Evolutionary conservation across 768 basidiomycete species (phyloP).

Genomic region (Phanerodontia chrysosporium): DNA sequence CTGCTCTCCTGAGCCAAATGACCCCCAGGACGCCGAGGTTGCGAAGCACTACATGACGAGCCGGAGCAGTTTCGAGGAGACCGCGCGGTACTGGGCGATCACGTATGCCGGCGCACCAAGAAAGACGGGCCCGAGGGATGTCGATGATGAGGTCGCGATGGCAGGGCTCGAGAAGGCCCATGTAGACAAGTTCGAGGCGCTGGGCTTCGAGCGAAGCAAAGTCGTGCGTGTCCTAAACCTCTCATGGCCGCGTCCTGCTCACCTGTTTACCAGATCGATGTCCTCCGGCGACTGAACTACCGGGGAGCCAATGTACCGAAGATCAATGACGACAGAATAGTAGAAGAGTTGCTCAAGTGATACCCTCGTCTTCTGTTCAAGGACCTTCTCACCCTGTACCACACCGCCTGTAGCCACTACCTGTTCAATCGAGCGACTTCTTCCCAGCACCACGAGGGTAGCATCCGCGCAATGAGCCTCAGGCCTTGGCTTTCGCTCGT

Average conservation of each 20-base stretch:
- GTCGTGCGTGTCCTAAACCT: conserved; percentile 53
- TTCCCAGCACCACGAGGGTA: neutral
- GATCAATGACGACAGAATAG: conserved; percentile 77
- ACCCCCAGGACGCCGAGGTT: conserved; percentile 97
- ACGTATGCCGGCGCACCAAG: conserved; percentile 80
- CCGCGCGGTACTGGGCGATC: conserved; percentile 91
- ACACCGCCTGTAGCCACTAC: neutral
- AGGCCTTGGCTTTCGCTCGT: too few relatives aligned
- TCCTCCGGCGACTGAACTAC: conserved; percentile 84
- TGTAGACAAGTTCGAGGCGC: conserved; percentile 76
- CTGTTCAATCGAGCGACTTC: too few relatives aligned
- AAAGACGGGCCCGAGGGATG: conserved; percentile 28
- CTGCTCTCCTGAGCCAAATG: conserved; percentile 91
- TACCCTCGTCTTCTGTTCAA: neutral
- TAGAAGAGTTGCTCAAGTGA: conserved; percentile 80
- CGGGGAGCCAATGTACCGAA: conserved; percentile 76
- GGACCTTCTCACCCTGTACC: neutral
- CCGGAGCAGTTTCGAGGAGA: conserved; percentile 83
- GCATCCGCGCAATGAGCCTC: too few relatives aligned
- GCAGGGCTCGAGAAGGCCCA: conserved; percentile 83
- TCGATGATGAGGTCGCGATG: conserved; percentile 46
- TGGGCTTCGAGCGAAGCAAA: conserved; percentile 80
- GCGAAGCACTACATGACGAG: conserved; percentile 95
- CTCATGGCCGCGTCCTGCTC: neutral
- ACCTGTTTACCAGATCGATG: conserved; percentile 61